Conservation (phyloP, 148 eudicot genomes). For the Pharnaceum exiguum region DNA sequence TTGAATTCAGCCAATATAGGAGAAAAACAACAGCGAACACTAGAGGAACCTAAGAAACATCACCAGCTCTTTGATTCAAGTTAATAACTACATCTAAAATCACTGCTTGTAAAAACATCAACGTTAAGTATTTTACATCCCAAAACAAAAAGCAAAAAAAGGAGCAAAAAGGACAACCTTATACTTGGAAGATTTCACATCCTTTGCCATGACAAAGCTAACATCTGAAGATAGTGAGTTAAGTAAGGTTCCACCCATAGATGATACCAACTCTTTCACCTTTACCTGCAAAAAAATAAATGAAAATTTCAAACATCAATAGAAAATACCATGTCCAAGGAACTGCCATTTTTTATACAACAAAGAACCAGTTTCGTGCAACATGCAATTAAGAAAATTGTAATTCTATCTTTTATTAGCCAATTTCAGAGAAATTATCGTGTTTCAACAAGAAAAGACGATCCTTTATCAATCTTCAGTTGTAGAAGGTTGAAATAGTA, state of each 20-base stretch:
- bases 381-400: no score
- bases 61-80: not conserved
- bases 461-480: not conserved
- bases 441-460: not conserved
- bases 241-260: conserved; percentile 82
- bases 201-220: conserved; percentile 84
- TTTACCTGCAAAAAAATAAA: conserved; percentile 45
- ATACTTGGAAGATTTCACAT: conserved; percentile 85
- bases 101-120: no score
- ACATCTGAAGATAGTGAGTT: conserved; percentile 69
- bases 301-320: not conserved
- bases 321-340: not conserved
- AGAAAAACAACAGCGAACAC: not conserved
- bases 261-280: conserved; percentile 64
- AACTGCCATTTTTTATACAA: not conserved
- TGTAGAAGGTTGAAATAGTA: not conserved
- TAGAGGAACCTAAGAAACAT: not conserved
- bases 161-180: conserved; percentile 44
- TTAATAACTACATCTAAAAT: not conserved
- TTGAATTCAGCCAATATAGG: not conserved
- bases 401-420: no score
- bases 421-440: no score
- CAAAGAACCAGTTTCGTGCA: not conserved
- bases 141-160: conserved; percentile 5
- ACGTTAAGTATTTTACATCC: no score